Conservation (phyloP, 805 yeast genomes). For the Ogataea polymorpha region DNA sequence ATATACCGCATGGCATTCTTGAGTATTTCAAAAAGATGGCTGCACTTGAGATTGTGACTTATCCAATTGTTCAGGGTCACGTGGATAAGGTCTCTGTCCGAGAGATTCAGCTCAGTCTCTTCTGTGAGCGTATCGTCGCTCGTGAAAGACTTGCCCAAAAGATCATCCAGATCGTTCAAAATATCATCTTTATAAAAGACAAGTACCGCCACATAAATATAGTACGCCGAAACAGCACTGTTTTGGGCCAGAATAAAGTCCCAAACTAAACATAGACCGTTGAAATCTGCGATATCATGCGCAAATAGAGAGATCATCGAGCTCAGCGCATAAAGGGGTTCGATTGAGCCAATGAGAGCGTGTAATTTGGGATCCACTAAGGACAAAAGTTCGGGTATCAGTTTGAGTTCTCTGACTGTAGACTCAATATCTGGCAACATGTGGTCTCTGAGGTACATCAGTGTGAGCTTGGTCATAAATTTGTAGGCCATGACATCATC, state of each 20-base stretch:
- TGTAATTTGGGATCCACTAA: slow-evolving; percentile 45
- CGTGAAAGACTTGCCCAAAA: slow-evolving; percentile 29
- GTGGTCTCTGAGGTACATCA: slow-evolving; percentile 73
- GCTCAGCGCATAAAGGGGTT: slow-evolving; percentile 70
- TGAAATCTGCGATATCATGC: slow-evolving; percentile 57
- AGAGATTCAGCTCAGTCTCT: slow-evolving; percentile 17
- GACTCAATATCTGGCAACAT: slow-evolving; percentile 71
- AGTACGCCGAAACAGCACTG: slow-evolving; percentile 52
- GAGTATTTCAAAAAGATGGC: slow-evolving; percentile 27
- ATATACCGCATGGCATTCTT: slow-evolving; percentile 18
- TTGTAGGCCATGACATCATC: slow-evolving; percentile 36
- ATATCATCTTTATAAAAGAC: slow-evolving; percentile 44
- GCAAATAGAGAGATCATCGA: slow-evolving; percentile 74
- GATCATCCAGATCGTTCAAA: slow-evolving; percentile 31
- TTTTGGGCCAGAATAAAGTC: slow-evolving; percentile 61
- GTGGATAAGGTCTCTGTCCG: slow-evolving; percentile 28
- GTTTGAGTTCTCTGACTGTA: slow-evolving; percentile 58
- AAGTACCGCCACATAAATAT: slow-evolving; percentile 59
- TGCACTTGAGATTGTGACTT: slow-evolving; percentile 24
- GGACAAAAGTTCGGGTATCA: slow-evolving; percentile 63
- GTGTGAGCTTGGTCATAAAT: slow-evolving; percentile 53
- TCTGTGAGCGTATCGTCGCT: slow-evolving; percentile 26
- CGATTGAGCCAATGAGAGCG: slow-evolving; percentile 38
- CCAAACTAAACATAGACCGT: slow-evolving; percentile 58
- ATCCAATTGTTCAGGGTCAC: slow-evolving; percentile 28